Evolutionary conservation across 2,329 filamentous ascomycete genomes (phyloP).

Genomic region (Alternaria gaisen): DNA sequence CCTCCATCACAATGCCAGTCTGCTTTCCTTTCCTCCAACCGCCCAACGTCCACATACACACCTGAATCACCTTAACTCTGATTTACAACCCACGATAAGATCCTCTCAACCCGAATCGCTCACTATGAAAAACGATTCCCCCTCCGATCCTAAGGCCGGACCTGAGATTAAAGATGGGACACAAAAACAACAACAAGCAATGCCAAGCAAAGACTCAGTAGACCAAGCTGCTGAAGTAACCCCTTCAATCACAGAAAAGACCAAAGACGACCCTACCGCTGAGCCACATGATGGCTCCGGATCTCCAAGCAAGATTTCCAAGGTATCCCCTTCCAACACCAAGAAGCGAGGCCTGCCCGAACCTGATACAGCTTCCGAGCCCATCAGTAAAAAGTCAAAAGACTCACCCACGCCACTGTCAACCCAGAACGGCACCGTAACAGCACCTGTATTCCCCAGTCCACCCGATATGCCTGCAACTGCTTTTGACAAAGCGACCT

Average conservation of each 20-base stretch:
- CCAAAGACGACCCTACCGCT: neutral
- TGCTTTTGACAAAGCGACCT: constrained; percentile 56
- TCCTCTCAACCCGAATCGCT: neutral
- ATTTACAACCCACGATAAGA: neutral
- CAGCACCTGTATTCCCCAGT: constrained; percentile 25
- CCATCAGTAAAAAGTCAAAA: constrained; percentile 31
- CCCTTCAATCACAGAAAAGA: neutral
- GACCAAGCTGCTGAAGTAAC: neutral
- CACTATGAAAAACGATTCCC: neutral
- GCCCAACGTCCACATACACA: constrained; percentile 23
- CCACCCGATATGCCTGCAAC: constrained; percentile 46
- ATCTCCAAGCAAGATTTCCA: neutral
- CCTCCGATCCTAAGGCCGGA: neutral
- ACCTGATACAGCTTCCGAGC: constrained; percentile 11
- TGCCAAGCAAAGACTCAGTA: constrained; percentile 4
- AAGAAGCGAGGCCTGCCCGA: constrained; percentile 30
- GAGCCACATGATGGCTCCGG: neutral
- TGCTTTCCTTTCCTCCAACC: constrained; percentile 20
- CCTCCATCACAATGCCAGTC: constrained; percentile 26
- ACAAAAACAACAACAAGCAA: constrained; percentile 9
- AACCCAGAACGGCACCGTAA: constrained; percentile 2
- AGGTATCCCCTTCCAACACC: constrained; percentile 11
- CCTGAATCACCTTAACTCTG: constrained; percentile 16
- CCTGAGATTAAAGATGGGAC: neutral
- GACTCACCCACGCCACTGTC: constrained; percentile 5